These are phyloP conservation scores for Cordyceps cateniannulata DNA, from an alignment of 2,329 filamentous ascomycete genomes.

Conservation along the genomic window DNA sequence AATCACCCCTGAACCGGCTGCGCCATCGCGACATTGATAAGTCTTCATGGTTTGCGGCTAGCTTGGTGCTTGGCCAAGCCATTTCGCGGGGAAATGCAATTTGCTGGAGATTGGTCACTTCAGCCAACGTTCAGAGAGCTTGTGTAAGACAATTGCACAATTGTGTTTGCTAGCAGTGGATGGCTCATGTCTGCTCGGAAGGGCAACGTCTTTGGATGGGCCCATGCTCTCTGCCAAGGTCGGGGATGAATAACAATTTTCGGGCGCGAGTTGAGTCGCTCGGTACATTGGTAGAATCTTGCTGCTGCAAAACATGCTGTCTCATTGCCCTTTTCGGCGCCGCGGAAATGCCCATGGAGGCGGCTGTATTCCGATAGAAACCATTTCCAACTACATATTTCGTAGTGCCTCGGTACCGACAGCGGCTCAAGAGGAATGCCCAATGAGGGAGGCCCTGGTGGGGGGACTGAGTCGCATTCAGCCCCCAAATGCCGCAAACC, in stretches of 20 bases:
- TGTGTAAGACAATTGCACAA: not conserved
- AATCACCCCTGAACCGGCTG: not conserved
- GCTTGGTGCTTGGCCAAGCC: not conserved
- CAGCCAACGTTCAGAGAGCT: not conserved
- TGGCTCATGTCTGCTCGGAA: not conserved
- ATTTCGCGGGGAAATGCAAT: not conserved
- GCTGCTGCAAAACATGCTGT: not conserved
- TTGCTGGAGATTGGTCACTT: not conserved
- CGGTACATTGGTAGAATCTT: not conserved
- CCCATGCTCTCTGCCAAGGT: not conserved
- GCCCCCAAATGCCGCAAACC: slow-evolving; percentile 1
- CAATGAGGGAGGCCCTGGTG: not conserved
- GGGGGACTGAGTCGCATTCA: not conserved
- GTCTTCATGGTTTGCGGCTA: not conserved
- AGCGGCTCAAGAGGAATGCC: not conserved
- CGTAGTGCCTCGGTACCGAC: not conserved
- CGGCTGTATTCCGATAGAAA: not conserved
- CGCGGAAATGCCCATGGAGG: not conserved
- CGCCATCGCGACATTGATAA: not conserved
- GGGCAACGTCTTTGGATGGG: not conserved
- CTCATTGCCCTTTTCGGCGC: not conserved
- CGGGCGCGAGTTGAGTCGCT: not conserved
- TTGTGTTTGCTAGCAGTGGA: too few relatives aligned
- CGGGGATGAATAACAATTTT: not conserved
- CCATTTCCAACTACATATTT: not conserved